These are phyloP conservation scores for Melanopsichium pennsylvanicum DNA, from an alignment of 1,284 basidiomycete species.

Conservation along the genomic window DNA sequence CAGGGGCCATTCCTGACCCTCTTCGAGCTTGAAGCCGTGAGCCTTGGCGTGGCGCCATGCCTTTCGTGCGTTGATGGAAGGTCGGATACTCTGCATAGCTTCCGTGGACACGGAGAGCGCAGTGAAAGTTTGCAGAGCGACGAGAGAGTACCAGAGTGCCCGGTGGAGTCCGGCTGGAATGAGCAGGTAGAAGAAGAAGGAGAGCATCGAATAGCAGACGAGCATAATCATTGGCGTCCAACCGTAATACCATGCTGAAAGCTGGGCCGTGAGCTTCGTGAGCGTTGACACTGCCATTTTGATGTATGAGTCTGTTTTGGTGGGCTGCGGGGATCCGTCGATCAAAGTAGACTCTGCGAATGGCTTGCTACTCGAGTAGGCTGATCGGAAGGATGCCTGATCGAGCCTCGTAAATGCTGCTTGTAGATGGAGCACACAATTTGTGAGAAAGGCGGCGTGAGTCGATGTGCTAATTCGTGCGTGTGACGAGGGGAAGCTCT, in stretches of 20 bases:
- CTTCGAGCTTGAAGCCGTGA: slow-evolving; percentile 44
- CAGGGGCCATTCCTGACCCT: slow-evolving; percentile 50
- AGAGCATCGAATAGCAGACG: slow-evolving; percentile 36
- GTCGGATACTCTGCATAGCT: slow-evolving; percentile 53
- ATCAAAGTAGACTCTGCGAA: too few relatives aligned
- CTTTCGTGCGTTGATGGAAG: slow-evolving; percentile 49
- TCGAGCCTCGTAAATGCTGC: too few relatives aligned
- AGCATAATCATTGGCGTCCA: slow-evolving; percentile 58
- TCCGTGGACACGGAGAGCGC: slow-evolving; percentile 52
- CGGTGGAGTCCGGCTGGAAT: slow-evolving; percentile 46
- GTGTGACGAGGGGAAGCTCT: background rate
- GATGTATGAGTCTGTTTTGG: background rate
- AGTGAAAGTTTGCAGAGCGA: slow-evolving; percentile 51
- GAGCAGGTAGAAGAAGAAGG: slow-evolving; percentile 53
- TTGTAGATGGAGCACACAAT: too few relatives aligned
- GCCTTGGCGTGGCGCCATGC: slow-evolving; percentile 44
- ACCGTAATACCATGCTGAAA: slow-evolving; percentile 41
- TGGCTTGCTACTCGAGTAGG: too few relatives aligned
- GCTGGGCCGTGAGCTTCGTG: slow-evolving; percentile 11
- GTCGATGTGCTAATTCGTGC: too few relatives aligned
- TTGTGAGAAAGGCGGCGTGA: too few relatives aligned
- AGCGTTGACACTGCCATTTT: slow-evolving; percentile 20
- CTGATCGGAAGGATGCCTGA: too few relatives aligned
- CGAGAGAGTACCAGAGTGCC: slow-evolving; percentile 47
- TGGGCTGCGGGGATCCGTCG: too few relatives aligned